Evolutionary conservation across 306 rosid genomes (phyloP), one percentile per base, ranked within the genome.

Genomic region (Rubus parviflorus): DNA sequence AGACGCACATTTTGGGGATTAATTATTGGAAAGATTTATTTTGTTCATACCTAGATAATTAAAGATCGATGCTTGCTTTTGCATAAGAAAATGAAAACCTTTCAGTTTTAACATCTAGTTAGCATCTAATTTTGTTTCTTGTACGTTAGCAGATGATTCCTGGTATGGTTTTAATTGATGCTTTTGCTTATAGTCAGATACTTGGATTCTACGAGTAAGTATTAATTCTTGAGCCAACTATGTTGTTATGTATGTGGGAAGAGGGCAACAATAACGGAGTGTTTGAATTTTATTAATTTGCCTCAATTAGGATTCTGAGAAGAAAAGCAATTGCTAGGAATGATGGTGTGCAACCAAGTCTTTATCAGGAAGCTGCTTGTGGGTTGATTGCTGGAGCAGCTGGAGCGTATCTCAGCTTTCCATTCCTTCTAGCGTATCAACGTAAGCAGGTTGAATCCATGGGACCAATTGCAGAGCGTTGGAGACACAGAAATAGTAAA

Each of bases 371-470:
- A 64, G 70, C 7, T 64, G 70, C 70, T 64, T 38, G 25, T 64
- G 70, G 70, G 22, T 40, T 64, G 47, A 40, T 8, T 38, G 70
- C 46, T 64, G 70, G 70, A 37, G 70, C 48, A 37, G 70, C 19
- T 17, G 70, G 14, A 40, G 48, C 16, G 2, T 17, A 11, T 7
- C n/a, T 40, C 4, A 37, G 20, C 19, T 14, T 16, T 63, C 45
- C 46, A 5, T 37, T 63, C 8, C 15, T 1, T 52, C 7, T 5
- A 25, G 20, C 57, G 10, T 46, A 13, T 46, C 3, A 46, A 9
- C 14, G 8, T 2, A 46, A 8, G 49, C 1, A 11, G 3, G 49
- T 11, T 46, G 13, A 10, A 46, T 46, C 57, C 8, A 2, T 52
- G 19, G 57, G 57, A 52, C 57, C 57, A 52, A 17, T 52, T 16